Percentiles rank a stretch among this genome's conserved stretches.
phyloP scores from a whole-genome alignment of 202 grass and related monocot species.

The Digitaria exilis region DNA sequence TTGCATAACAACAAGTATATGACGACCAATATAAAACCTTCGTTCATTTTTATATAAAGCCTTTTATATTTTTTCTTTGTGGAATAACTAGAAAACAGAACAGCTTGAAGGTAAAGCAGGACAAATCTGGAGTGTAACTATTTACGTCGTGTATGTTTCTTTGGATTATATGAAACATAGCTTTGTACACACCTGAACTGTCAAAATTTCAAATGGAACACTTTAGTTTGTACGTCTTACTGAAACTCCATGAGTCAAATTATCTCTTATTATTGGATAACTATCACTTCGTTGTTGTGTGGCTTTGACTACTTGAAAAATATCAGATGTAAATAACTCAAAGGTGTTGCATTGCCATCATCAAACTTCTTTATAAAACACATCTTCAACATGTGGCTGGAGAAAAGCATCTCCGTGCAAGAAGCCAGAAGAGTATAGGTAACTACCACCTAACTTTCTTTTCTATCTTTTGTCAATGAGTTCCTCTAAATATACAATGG shows the following conservation, averaged over 20 bases:
- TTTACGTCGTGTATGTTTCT: not conserved
- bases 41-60: no score
- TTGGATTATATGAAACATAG: not conserved
- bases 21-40: not conserved
- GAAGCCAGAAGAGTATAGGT: slow-evolving; percentile 11
- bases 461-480: not conserved
- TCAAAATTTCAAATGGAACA: not conserved
- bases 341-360: slow-evolving; percentile 5
- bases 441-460: slow-evolving; percentile 23
- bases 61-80: not conserved
- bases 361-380: slow-evolving; percentile 31
- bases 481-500: not conserved
- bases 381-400: slow-evolving; percentile 1
- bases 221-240: not conserved
- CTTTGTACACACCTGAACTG: not conserved
- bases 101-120: not conserved
- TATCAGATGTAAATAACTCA: not conserved
- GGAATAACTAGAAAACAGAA: not conserved
- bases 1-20: not conserved
- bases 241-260: not conserved
- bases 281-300: not conserved
- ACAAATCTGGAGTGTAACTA: not conserved
- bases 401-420: not conserved
- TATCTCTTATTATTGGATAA: not conserved
- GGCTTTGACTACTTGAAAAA: not conserved